Base-by-base conservation (phyloP, 306 rosid genomes). In the Malus fusca region DNA sequence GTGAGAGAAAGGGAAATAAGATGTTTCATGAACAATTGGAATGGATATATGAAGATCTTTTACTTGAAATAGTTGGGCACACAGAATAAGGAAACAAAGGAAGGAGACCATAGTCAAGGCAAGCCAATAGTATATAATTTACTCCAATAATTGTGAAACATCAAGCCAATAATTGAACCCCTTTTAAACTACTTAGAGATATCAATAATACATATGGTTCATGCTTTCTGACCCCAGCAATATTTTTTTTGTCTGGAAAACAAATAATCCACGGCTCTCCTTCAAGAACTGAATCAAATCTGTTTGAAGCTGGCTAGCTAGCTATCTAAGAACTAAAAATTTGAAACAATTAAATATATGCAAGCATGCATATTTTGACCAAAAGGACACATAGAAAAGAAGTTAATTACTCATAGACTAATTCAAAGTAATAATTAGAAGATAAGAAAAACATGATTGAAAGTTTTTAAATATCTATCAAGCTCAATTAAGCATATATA, bases 91-190 rank as follows among this genome's bases (percentile, higher is more conserved):
- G 77, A 56, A 70, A 42, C 76, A 68, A 69, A 56, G 68, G 69
- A 56, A 26, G 37, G 75, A 80, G 84, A 69, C 68, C 26, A 69
- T 31, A 64, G 88, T 84, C 90, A 91, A 81, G 77, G 31, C 60
- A 84, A 84, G 82, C 78, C 82, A 82, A 91, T 83, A 85, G 88
- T 84, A 4, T 11, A 30, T 35, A 35, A 8, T 48, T 82, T 72
- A 63, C 52, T 74, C 65, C 91, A 85, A 91, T 89, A 78, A 89
- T 89, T 82, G 94, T 70, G 77, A 85, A 78, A 56, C 77, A 40
- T 37, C 70, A 79, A 82, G 76, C 77, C 91, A 89, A 89, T 89
- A 87, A 89, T 89, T 87, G 94, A 89, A 86, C 69, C 79, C 70
- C 70, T 79, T 78, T 71, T 78, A 37, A 78, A 81, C 55, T 58